Evolutionary conservation across 805 yeast genomes (phyloP).

Genomic region (Candida jianshihensis): DNA sequence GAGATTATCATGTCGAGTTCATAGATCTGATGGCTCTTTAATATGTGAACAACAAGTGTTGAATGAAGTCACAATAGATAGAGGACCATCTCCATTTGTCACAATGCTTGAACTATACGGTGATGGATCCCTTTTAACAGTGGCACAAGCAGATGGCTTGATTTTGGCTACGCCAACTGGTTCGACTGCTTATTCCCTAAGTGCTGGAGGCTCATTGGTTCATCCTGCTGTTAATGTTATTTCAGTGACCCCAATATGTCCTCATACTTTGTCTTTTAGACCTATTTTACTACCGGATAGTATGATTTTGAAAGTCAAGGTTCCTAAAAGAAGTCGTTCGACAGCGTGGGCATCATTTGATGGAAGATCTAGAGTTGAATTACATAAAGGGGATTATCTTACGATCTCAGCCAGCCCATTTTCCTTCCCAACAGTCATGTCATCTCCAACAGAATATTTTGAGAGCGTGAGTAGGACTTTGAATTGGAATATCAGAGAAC

Average conservation of each 20-base stretch:
- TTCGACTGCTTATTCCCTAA: slow-evolving; percentile 89
- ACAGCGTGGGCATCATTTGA: slow-evolving; percentile 98
- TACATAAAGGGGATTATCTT: slow-evolving; percentile 77
- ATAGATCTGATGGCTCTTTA: slow-evolving; percentile 30
- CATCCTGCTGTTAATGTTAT: slow-evolving; percentile 93
- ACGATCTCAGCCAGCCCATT: slow-evolving; percentile 79
- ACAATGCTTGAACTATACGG: slow-evolving; percentile 87
- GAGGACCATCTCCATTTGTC: slow-evolving; percentile 92
- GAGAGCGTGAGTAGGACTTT: slow-evolving; percentile 80
- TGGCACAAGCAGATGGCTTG: slow-evolving; percentile 91
- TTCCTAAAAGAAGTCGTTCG: slow-evolving; percentile 73
- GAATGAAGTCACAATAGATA: slow-evolving; percentile 83
- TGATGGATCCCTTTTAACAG: slow-evolving; percentile 75
- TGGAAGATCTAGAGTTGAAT: slow-evolving; percentile 81
- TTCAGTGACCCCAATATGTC: slow-evolving; percentile 92
- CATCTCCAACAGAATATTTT: slow-evolving; percentile 68
- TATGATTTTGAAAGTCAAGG: slow-evolving; percentile 77
- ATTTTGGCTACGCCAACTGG: slow-evolving; percentile 95
- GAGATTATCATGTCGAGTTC: slow-evolving; percentile 81
- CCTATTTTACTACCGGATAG: slow-evolving; percentile 91
- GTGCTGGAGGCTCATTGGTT: slow-evolving; percentile 93
- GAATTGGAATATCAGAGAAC: slow-evolving; percentile 91
- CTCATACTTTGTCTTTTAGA: slow-evolving; percentile 88
- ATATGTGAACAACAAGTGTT: slow-evolving; percentile 66
- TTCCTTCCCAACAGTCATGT: slow-evolving; percentile 89